Evolutionary conservation across 495 filamentous ascomycete genomes (phyloP), one percentile per base, ranked within the genome.

Genomic region (Neurospora sp.): DNA sequence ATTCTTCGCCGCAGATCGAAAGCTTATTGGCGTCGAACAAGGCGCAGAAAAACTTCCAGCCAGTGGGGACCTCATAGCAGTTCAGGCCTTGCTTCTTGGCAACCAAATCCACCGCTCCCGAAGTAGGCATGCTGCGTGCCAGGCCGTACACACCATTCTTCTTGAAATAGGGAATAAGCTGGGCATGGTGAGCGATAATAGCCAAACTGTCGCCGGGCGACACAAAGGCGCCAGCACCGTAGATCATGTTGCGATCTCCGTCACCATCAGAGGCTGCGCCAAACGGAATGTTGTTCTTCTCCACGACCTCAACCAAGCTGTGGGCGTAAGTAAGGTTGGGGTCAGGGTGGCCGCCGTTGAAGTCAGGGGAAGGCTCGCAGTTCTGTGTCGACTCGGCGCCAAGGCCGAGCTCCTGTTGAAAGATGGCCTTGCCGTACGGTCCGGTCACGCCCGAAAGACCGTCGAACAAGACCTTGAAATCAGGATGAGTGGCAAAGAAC

Each of bases 41-140:
- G 78, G 94, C 96, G 82, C 96, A 99, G 90, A 99, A 99, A 88
- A 99, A 99, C 83, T 99, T 99, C 96, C 96, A 99, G 72, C 96
- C 96, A 1, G 96, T 99, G 12, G 96, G 96, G 6, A 99, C 96
- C 83, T 99, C 96, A 83, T 99, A 99, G 83, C 89, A 90, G 83
- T 94, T 84, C 35, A 98, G 86, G 27, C 94, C 94, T 84, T 98
- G 94, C 75, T 93, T 93, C 86, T 96, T 90, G 72, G 96, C 96
- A 20, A 99, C 96, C 59, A 96, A 89, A 79, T 99, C 96, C 53
- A 99, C 92, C 45, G 96, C 96, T 44, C 93, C 94, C 9, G 92
- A 95, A 14, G 96, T 99, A 42, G 96, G 96, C 96, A 99, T 99
- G 79, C 91, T 94, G 70, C 96, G 93, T 27, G 96, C 96, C 69